Conservation (phyloP, 2,329 filamentous ascomycete genomes). For the Trichoderma koningiopsis region DNA sequence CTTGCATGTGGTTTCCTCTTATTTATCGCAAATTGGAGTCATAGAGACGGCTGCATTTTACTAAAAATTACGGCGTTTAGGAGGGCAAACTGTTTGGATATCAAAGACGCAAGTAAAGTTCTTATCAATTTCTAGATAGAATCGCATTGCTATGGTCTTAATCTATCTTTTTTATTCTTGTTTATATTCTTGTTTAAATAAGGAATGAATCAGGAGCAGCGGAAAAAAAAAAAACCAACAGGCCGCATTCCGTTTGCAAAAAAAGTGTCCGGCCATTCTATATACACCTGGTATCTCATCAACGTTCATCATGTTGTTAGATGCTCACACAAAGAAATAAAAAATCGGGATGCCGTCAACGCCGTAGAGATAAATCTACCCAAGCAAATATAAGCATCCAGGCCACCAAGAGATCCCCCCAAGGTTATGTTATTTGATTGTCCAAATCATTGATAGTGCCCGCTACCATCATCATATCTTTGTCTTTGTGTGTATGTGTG, state of each 20-base stretch:
- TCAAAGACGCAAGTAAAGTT: conserved; percentile 2
- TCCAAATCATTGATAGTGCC: conserved; percentile 24
- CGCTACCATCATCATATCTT: conserved; percentile 18
- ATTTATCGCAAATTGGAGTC: neutral
- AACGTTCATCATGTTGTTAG: conserved; percentile 15
- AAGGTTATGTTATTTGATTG: conserved; percentile 27
- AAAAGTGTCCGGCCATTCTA: conserved; percentile 15
- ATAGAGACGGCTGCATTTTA: conserved; percentile 9
- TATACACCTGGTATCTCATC: conserved; percentile 26
- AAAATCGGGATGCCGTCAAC: conserved; percentile 21
- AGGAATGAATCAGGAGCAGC: neutral
- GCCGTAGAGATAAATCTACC: conserved; percentile 19
- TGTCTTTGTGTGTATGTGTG: neutral
- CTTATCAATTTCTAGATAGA: conserved; percentile 1
- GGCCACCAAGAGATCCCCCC: conserved; percentile 8
- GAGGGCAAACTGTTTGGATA: conserved; percentile 2
- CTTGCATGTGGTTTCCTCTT: neutral
- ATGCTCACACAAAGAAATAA: conserved; percentile 23
- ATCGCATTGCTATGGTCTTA: neutral
- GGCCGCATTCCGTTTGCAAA: conserved; percentile 20
- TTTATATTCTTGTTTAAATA: neutral
- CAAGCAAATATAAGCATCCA: conserved; percentile 24
- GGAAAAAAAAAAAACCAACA: neutral
- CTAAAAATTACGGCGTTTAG: conserved; percentile 6
- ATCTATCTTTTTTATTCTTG: neutral